Base-by-base conservation (phyloP, 2,329 filamentous ascomycete genomes). In the Sporothrix brasiliensis region DNA sequence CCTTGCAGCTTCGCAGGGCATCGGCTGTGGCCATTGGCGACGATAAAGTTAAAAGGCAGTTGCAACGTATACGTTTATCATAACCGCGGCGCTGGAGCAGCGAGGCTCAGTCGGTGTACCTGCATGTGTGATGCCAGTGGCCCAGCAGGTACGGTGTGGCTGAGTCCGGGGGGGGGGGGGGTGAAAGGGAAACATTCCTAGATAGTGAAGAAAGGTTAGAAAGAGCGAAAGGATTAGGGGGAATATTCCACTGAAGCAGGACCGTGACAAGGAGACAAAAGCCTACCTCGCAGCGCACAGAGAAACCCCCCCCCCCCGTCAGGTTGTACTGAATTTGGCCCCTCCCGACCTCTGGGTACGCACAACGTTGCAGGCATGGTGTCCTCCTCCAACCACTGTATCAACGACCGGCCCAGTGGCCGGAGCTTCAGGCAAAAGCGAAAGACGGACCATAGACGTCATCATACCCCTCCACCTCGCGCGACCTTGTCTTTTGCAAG, bases 71-170 rank as follows among this genome's bases (percentile, higher is more conserved):
- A 21, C 14, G 41, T 9, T n/a, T 49, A 27, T 39, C 34, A 21
- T 9, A 27, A 44, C 11, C 9, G 14, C n/a, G n/a, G 65, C 34
- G 30, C 14, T 19, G 27, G 50, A 19, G 44, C 16, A 52, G 44
- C 44, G 63, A 56, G 66, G 66, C 34, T 56, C 52, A 56, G 52
- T 44, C 21, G 27, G 16, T 24, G 67, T 69, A 69, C 67, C 67
- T 69, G 67, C 67, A 69, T 69, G 41, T 61, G 24, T 34, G 50
- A 52, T 34, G 14, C 50, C 30, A 49, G 13, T 24, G 14, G 67
- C 53, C 67, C 67, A 68, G 67, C 67, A 49, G 67, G 54, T 49
- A 56, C 30, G 11, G 54, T 61, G 67, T 69, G 67, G 67, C 67
- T 60, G 67, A 60, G 67, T 69, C 27, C 2, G 44, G 67, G 27